Evolutionary conservation across 1,284 basidiomycete species (phyloP), one percentile per base, ranked within the genome.

Genomic region (Ustilago nuda): DNA sequence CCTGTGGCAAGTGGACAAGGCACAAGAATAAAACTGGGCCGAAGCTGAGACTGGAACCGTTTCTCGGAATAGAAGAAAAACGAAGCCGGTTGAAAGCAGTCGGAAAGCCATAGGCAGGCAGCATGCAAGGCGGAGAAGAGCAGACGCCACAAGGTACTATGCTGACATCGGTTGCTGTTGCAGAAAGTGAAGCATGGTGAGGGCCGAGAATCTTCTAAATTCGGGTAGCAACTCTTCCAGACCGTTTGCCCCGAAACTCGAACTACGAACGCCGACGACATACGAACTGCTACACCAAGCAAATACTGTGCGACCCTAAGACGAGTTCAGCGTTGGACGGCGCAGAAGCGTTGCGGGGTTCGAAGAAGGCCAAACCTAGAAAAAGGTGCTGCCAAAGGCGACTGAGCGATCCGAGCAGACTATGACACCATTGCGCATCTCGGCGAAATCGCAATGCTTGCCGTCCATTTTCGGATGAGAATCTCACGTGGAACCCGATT

Each of bases 371-470:
- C 11, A 32, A 37, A 30, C 35, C 32, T 27, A 19, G 19, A 33
- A 6, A 2, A 32, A 32, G 30, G 7, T 7, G 39, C 9, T 43
- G 39, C 13, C 39, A 17, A 43, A 43, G 9, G n/a, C 15, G 12
- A 43, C n/a, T 27, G 23, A 27, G 23, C 23, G 23, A 27, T 23
- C 17, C 46, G 35, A 48, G 19, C 7, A 19, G 43, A 9, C 52
- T 48, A 68, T 68, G 66, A 68, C 60, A 62, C 32, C 56, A 68
- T 68, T 39, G 56, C 55, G 56, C 66, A 68, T 52, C n/a, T 11
- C 36, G 33, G 55, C n/a, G 48, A 51, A 52, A 32, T 52, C 11
- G 27, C 19, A 15, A 32, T 30, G 7, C 23, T 12, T 3, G 17
- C 7, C 43, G 23, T 6, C 4, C 37, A 13, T 27, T n/a, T 36